Conservation (phyloP, 805 yeast genomes). For the Lipomyces yamadae region DNA sequence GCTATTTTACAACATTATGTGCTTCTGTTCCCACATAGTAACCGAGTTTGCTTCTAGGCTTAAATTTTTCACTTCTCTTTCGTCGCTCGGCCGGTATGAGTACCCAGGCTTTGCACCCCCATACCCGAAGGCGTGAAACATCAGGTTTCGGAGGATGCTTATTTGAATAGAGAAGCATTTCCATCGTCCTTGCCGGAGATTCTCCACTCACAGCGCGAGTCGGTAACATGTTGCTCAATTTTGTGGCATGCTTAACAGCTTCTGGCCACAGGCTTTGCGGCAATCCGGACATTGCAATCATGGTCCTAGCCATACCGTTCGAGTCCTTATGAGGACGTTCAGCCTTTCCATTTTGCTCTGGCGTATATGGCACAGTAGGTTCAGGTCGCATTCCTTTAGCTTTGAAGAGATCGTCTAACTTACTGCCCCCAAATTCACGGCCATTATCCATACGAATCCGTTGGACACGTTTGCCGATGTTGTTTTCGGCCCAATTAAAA, state of each 20-base stretch:
- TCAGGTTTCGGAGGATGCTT: not conserved
- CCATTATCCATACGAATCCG: slow-evolving; percentile 1
- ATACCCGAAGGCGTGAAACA: slow-evolving; percentile 3
- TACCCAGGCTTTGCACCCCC: slow-evolving; percentile 4
- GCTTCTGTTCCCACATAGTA: slow-evolving; percentile 8
- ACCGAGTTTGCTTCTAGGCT: slow-evolving; percentile 6
- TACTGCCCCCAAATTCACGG: slow-evolving; percentile 6
- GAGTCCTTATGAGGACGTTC: not conserved
- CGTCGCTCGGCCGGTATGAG: slow-evolving; percentile 5
- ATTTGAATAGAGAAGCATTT: not conserved
- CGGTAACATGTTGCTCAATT: slow-evolving; percentile 2
- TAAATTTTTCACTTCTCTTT: slow-evolving; percentile 3
- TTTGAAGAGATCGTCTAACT: not conserved
- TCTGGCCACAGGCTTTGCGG: slow-evolving; percentile 6
- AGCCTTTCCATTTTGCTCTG: not conserved
- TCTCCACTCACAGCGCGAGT: not conserved
- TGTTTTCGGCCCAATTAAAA: slow-evolving; percentile 1
- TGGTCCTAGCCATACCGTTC: not conserved
- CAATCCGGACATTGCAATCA: too few relatives aligned
- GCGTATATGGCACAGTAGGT: slow-evolving; percentile 6
- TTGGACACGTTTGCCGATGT: not conserved
- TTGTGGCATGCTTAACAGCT: slow-evolving; percentile 2
- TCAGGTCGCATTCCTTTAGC: not conserved
- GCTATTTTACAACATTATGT: too few relatives aligned
- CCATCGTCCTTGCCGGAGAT: slow-evolving; percentile 1